Evolutionary conservation across 768 basidiomycete species (phyloP).

Genomic region (Cyathus striatus): DNA sequence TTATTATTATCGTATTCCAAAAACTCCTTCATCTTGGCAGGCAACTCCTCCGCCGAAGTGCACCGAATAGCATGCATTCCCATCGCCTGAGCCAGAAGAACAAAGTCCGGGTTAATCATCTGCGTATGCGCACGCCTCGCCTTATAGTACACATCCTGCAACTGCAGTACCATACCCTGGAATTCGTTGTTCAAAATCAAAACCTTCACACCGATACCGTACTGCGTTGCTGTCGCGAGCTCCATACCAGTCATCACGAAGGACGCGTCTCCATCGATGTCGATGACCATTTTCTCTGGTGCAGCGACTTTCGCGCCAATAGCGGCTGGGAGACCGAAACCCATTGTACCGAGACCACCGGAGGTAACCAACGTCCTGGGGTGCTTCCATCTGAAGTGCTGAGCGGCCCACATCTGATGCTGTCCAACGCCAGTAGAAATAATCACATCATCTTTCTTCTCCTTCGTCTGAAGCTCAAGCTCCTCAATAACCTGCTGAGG

Average conservation of each 20-base stretch:
- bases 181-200: constrained; percentile 93
- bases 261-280: constrained; percentile 97
- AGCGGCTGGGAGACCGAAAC: constrained; percentile 90
- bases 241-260: constrained; percentile 99
- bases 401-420: constrained; percentile 99
- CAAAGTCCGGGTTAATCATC: no score
- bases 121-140: no score
- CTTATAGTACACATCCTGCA: no score
- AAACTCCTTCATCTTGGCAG: no score
- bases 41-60: no score
- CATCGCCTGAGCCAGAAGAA: no score
- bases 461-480: constrained; percentile 72
- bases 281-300: constrained; percentile 89
- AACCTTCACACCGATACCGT: constrained; percentile 91
- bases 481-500: constrained; percentile 97
- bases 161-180: constrained; percentile 99
- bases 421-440: constrained; percentile 95
- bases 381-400: constrained; percentile 86
- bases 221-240: constrained; percentile 89
- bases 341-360: constrained; percentile 99
- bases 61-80: no score
- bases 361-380: constrained; percentile 89
- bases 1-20: no score
- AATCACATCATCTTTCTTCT: constrained; percentile 83
- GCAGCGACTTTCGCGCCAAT: constrained; percentile 97